Conservation (phyloP, 352 stramenopile genomes). For the Phytophthora pisi region DNA sequence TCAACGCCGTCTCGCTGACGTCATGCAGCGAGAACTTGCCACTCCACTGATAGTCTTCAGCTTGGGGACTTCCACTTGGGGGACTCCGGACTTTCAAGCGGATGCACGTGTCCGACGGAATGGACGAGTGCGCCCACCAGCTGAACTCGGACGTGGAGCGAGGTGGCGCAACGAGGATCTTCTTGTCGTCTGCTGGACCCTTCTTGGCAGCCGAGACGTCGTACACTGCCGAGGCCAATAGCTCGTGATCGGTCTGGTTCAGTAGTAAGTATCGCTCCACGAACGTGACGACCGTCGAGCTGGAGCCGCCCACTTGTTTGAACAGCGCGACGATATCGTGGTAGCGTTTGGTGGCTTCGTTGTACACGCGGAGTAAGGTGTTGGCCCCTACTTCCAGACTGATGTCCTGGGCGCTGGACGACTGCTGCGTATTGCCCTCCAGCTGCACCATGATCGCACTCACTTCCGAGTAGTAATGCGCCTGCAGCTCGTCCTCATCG, state of each 20-base stretch:
- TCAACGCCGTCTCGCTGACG: conserved; percentile 84
- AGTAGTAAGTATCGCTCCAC: conserved; percentile 82
- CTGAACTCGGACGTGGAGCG: conserved; percentile 67
- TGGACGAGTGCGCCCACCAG: conserved; percentile 53
- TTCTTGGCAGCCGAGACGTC: conserved; percentile 43
- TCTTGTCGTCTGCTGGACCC: conserved; percentile 26
- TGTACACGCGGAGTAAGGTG: conserved; percentile 72
- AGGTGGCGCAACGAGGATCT: conserved; percentile 35
- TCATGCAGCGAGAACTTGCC: conserved; percentile 85
- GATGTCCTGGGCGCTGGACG: conserved; percentile 65
- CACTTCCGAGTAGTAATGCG: conserved; percentile 77
- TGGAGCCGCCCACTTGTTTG: conserved; percentile 64
- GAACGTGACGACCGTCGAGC: conserved; percentile 78
- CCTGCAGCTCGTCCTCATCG: conserved; percentile 53
- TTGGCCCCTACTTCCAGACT: conserved; percentile 68
- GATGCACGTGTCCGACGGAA: conserved; percentile 69
- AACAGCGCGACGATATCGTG: conserved; percentile 79
- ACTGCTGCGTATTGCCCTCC: conserved; percentile 56
- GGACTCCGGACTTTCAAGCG: conserved; percentile 63
- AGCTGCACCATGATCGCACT: conserved; percentile 69
- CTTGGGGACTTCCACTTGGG: not conserved
- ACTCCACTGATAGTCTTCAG: conserved; percentile 68
- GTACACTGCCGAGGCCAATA: conserved; percentile 55
- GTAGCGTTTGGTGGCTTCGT: conserved; percentile 74
- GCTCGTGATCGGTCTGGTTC: conserved; percentile 67